Percentiles rank a stretch among this genome's conserved stretches.
These are phyloP conservation scores for Tolypocladium tundrense DNA, from an alignment of 2,329 filamentous ascomycete genomes.

Conservation along the genomic window DNA sequence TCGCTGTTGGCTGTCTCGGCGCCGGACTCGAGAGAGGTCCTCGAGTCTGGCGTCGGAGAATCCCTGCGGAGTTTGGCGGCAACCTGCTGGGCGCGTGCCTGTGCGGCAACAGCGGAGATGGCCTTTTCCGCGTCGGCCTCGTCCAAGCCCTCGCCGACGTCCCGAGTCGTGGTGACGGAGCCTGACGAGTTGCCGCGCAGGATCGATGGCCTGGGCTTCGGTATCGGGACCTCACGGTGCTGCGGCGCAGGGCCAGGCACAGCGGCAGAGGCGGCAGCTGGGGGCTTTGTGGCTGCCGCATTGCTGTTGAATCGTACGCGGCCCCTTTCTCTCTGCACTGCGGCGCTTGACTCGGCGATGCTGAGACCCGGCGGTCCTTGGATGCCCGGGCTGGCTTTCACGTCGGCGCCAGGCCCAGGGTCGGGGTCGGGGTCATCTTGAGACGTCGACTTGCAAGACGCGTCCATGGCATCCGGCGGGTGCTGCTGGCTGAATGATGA, in stretches of 20 bases:
- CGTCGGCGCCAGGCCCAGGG: background rate
- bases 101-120: conserved; percentile 28
- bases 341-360: background rate
- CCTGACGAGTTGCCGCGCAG: conserved; percentile 31
- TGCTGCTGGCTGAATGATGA: background rate
- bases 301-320: conserved; percentile 39
- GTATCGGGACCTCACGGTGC: conserved; percentile 3
- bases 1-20: conserved; percentile 18
- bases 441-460: background rate
- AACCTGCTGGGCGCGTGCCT: conserved; percentile 30
- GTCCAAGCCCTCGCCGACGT: conserved; percentile 15
- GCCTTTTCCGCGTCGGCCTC: conserved; percentile 13
- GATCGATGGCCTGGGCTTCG: conserved; percentile 29
- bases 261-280: conserved; percentile 5
- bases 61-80: conserved; percentile 27
- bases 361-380: background rate
- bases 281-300: conserved; percentile 21
- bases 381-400: background rate
- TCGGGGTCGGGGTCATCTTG: background rate
- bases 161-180: conserved; percentile 19
- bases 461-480: background rate
- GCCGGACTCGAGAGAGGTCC: conserved; percentile 27
- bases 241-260: background rate
- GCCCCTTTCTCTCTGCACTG: conserved; percentile 31
- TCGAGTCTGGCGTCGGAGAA: conserved; percentile 22